phyloP scores from a whole-genome alignment of 1,284 basidiomycete species.

The Cyathus pygmaeus region DNA sequence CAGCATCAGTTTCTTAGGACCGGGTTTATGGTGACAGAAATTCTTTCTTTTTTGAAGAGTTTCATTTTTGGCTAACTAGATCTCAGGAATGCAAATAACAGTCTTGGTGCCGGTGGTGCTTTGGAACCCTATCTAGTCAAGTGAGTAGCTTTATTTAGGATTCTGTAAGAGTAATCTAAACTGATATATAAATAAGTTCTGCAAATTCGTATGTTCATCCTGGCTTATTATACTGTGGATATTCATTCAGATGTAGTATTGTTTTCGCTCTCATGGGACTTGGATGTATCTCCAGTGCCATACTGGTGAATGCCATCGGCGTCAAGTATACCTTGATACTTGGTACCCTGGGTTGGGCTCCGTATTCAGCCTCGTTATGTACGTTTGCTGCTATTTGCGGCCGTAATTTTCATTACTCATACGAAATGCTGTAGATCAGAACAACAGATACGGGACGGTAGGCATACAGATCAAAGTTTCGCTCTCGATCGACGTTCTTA shows the following conservation, averaged over 20 bases:
- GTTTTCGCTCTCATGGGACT: conserved; percentile 27
- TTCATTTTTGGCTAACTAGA: neutral
- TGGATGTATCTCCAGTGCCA: conserved; percentile 20
- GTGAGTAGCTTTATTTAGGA: conserved; percentile 4
- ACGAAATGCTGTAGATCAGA: conserved; percentile 14
- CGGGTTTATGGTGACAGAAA: conserved; percentile 17
- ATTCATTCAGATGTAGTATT: conserved; percentile 9
- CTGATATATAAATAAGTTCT: conserved; percentile 7
- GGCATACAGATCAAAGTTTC: neutral
- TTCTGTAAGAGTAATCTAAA: neutral
- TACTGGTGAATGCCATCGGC: conserved; percentile 21
- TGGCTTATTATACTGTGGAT: neutral
- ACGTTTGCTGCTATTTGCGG: neutral
- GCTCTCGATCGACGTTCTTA: neutral
- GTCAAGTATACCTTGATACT: conserved; percentile 24
- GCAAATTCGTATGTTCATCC: conserved; percentile 15
- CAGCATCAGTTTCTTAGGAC: conserved; percentile 22
- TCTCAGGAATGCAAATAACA: conserved; percentile 23
- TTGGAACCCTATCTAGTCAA: conserved; percentile 25
- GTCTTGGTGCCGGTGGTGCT: conserved; percentile 22
- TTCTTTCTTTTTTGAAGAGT: neutral
- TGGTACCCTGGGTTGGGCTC: conserved; percentile 22
- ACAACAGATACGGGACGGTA: conserved; percentile 25
- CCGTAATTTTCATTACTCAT: neutral
- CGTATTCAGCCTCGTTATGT: conserved; percentile 17